These are phyloP conservation scores for Paraphaeosphaeria sporulosa DNA, from an alignment of 2,329 filamentous ascomycete species.

Conservation along the genomic window DNA sequence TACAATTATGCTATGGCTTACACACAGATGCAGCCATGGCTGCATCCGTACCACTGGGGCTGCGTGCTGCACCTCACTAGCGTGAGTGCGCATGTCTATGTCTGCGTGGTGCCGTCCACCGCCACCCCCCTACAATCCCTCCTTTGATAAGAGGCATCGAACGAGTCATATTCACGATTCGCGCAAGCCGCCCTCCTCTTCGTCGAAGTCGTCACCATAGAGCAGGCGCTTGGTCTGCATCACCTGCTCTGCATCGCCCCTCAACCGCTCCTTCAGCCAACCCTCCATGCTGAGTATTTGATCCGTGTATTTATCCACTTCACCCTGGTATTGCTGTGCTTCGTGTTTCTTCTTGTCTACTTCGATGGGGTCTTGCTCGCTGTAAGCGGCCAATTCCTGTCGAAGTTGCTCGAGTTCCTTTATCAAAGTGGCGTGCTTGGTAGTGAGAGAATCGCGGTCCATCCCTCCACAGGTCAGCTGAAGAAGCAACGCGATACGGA, in stretches of 20 bases:
- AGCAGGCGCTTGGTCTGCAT: conserved; percentile 53
- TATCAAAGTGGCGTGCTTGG: conserved; percentile 44
- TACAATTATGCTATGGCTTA: background rate
- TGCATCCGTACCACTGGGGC: background rate
- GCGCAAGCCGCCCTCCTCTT: conserved; percentile 60
- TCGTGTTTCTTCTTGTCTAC: conserved; percentile 51
- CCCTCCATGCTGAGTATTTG: conserved; percentile 56
- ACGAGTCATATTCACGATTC: conserved; percentile 39
- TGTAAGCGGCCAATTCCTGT: conserved; percentile 54
- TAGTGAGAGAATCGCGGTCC: conserved; percentile 49
- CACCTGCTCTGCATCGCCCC: conserved; percentile 54
- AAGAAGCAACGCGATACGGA: background rate
- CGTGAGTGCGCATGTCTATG: background rate
- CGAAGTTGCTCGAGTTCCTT: conserved; percentile 49
- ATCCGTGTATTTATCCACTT: conserved; percentile 52
- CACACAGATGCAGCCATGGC: background rate
- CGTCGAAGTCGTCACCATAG: conserved; percentile 63
- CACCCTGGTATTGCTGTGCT: conserved; percentile 32
- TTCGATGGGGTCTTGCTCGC: conserved; percentile 56
- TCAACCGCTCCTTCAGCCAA: conserved; percentile 48
- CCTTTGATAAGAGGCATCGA: background rate
- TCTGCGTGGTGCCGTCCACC: background rate
- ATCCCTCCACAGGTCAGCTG: conserved; percentile 25
- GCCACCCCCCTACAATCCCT: background rate
- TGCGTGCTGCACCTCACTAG: background rate